Evolutionary conservation across 306 rosid genomes (phyloP).

Genomic region (Vigna radiata): DNA sequence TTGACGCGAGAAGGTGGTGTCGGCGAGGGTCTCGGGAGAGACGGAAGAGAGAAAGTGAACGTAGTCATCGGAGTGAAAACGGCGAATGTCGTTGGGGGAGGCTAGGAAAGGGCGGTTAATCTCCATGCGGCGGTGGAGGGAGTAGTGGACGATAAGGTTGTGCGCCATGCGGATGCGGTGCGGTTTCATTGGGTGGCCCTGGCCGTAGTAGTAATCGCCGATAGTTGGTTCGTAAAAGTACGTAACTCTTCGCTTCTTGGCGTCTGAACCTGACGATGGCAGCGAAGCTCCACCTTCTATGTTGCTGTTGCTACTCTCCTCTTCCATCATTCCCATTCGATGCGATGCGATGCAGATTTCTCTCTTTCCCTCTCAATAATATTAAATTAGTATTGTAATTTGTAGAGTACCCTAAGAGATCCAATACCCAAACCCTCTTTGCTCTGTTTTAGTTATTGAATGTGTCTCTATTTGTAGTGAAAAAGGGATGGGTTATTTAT

Average conservation of each 20-base stretch:
- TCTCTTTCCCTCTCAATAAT: not conserved
- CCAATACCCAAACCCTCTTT: slow-evolving; percentile 22
- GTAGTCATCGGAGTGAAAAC: slow-evolving; percentile 73
- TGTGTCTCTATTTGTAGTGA: not conserved
- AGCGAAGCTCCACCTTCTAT: slow-evolving; percentile 59
- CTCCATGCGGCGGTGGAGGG: slow-evolving; percentile 85
- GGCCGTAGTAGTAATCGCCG: slow-evolving; percentile 85
- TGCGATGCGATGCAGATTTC: not conserved
- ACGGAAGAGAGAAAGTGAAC: slow-evolving; percentile 71
- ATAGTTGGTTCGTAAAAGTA: slow-evolving; percentile 83
- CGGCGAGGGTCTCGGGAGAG: slow-evolving; percentile 61
- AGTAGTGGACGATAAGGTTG: slow-evolving; percentile 75
- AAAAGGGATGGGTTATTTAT: not conserved
- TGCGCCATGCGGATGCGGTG: slow-evolving; percentile 88
- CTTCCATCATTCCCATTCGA: slow-evolving; percentile 42
- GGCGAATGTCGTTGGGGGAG: slow-evolving; percentile 58
- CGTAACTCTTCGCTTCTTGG: slow-evolving; percentile 66
- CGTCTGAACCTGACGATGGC: slow-evolving; percentile 67
- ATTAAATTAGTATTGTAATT: not conserved
- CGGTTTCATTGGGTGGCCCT: slow-evolving; percentile 89
- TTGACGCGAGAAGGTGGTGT: slow-evolving; percentile 57
- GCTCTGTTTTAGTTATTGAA: not conserved
- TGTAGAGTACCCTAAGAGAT: slow-evolving; percentile 9
- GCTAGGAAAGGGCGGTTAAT: slow-evolving; percentile 81
- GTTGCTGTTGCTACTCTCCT: slow-evolving; percentile 9